A percentile compares a stretch with the other conserved stretches of the same genome.
phyloP scores from a whole-genome alignment of 192 early-diverging fungal genomes.

The Backusella tarrabulga region DNA sequence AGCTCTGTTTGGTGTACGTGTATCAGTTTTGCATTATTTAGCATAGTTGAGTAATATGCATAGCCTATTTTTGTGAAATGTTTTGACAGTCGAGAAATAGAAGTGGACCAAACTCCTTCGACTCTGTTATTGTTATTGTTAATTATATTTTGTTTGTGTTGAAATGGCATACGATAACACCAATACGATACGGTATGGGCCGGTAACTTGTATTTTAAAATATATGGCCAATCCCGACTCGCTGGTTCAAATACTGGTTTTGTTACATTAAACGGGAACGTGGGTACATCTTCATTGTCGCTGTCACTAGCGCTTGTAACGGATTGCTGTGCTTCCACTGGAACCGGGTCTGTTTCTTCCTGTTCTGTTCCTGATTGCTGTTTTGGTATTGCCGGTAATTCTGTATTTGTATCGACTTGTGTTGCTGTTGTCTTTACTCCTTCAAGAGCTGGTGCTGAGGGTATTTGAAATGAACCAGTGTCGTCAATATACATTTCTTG shows the following conservation, averaged over 20 bases:
- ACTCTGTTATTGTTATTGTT: not conserved
- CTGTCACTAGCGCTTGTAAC: not conserved
- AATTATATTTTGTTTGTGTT: not conserved
- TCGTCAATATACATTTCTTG: not conserved
- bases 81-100: constrained; percentile 10
- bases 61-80: constrained; percentile 21
- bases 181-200: not conserved
- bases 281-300: not conserved
- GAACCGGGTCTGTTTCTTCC: not conserved
- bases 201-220: constrained; percentile 10
- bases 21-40: constrained; percentile 19
- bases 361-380: not conserved
- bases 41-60: constrained; percentile 14
- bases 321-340: not conserved
- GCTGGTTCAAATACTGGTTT: constrained; percentile 20
- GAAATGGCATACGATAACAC: not conserved
- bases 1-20: constrained; percentile 12
- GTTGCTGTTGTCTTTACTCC: not conserved
- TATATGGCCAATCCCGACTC: constrained; percentile 6
- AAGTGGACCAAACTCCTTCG: constrained; percentile 7
- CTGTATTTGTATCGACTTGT: not conserved
- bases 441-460: not conserved
- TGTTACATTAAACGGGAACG: constrained; percentile 5
- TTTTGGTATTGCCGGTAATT: not conserved
- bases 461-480: not conserved